Evolutionary conservation across 2,329 filamentous ascomycete genomes (phyloP), one percentile per base, ranked within the genome.

Genomic region (Apiospora malaysiana): DNA sequence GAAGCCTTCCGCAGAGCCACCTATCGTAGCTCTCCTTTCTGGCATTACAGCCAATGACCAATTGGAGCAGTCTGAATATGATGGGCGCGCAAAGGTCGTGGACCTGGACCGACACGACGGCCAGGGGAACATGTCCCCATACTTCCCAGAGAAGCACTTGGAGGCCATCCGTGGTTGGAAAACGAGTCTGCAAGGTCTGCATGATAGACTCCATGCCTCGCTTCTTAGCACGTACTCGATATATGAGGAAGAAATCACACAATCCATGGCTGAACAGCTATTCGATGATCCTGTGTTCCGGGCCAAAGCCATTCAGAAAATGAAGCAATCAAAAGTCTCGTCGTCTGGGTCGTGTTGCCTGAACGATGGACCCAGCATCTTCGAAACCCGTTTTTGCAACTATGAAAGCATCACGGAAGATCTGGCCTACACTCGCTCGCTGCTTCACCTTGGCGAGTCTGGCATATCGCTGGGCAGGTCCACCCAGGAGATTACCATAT

Each of bases 311-410:
- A 84, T 87, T 5, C 76, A 81, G 65, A 79, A 82, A 65, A 86
- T 86, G 85, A 81, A 84, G 71, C 84, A 84, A 70, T 32, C 51
- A 32, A 37, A 59, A 59, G 27, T 16, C 51, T 16, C 51, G 16
- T 80, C 81, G 3, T 85, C 83, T 71, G 79, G 81, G 68, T 80
- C 84, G 63, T 79, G 82, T 74, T 85, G 83, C 4, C 82, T 84
- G 9, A 82, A 85, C 68, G 81, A 84, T 71, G 85, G 84, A 73
- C 86, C 76, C 80, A 81, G 59, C 71, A 81, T 75, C 42, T 87
- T 85, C 70, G 84, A 85, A 71, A 82, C 85, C 56, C 82, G 85
- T 1, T 86, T 86, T 66, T 79, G 82, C 37, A 84, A 86, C 69
- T 86, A 83, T 70, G 85, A 87, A 65, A 80, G 77, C 59, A 76